Evolutionary conservation across 805 yeast genomes (phyloP).

Genomic region (Starmerella vitae): DNA sequence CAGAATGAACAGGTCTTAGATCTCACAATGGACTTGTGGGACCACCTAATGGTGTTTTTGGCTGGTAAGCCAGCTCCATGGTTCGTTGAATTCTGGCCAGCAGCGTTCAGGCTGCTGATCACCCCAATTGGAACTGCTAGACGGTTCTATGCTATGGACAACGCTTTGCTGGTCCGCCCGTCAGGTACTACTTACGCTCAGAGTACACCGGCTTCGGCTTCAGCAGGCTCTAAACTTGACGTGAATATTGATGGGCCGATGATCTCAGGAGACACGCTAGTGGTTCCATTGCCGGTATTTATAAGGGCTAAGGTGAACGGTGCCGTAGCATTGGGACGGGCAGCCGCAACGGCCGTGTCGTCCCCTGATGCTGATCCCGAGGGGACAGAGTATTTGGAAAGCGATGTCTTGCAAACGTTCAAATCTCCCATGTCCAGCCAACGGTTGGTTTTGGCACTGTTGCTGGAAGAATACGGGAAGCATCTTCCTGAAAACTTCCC

Average conservation of each 20-base stretch:
- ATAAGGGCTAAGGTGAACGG: conserved; percentile 64
- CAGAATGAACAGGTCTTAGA: conserved; percentile 63
- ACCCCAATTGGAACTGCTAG: conserved; percentile 94
- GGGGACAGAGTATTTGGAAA: not conserved
- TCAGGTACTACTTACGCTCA: conserved; percentile 41
- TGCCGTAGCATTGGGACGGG: conserved; percentile 59
- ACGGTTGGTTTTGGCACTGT: conserved; percentile 51
- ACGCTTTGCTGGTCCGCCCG: conserved; percentile 61
- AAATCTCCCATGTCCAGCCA: conserved; percentile 67
- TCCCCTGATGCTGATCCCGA: not conserved
- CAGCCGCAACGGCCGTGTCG: conserved; percentile 18
- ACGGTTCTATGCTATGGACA: conserved; percentile 72
- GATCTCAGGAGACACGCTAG: conserved; percentile 75
- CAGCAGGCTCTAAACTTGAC: conserved; percentile 18
- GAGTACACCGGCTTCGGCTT: conserved; percentile 15
- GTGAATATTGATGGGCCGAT: conserved; percentile 91
- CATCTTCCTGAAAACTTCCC: not conserved
- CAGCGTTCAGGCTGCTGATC: conserved; percentile 48
- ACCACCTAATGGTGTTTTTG: conserved; percentile 32
- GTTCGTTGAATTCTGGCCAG: conserved; percentile 28
- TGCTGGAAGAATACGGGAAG: conserved; percentile 48
- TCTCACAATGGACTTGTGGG: conserved; percentile 51
- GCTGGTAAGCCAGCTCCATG: not conserved
- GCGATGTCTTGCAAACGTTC: conserved; percentile 27
- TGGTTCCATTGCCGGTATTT: conserved; percentile 64